phyloP scores from a whole-genome alignment of 2,329 filamentous ascomycete genomes.

The Penicillium verrucosum region DNA sequence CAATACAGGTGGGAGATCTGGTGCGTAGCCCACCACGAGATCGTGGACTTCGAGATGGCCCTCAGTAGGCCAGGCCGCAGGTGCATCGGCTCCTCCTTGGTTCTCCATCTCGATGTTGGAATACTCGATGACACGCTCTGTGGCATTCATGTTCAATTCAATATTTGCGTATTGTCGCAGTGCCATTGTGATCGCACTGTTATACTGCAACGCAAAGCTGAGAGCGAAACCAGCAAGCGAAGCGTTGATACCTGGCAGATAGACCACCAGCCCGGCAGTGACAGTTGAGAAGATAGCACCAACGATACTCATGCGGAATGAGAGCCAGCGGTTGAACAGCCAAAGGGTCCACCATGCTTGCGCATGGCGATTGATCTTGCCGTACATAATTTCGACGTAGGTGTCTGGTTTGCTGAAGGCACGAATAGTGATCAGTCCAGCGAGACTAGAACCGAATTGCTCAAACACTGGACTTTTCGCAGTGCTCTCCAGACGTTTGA shows the following conservation, averaged over 20 bases:
- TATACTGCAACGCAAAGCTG: conserved; percentile 70
- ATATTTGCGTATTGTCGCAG: conserved; percentile 67
- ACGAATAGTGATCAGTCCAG: conserved; percentile 71
- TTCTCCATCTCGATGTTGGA: conserved; percentile 41
- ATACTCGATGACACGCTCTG: conserved; percentile 52
- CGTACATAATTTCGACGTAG: conserved; percentile 69
- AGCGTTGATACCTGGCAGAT: conserved; percentile 61
- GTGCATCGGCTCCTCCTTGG: conserved; percentile 23
- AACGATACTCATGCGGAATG: conserved; percentile 66
- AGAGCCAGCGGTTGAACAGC: conserved; percentile 75
- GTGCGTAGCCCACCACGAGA: conserved; percentile 68
- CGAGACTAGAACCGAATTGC: conserved; percentile 69
- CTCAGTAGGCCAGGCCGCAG: conserved; percentile 43
- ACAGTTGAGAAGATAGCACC: conserved; percentile 68
- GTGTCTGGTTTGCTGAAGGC: conserved; percentile 66
- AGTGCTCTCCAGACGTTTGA: conserved; percentile 73
- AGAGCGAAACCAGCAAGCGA: conserved; percentile 73
- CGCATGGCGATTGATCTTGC: conserved; percentile 65
- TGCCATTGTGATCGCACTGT: conserved; percentile 62
- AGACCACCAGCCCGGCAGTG: conserved; percentile 63
- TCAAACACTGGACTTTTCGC: conserved; percentile 78
- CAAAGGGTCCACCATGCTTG: conserved; percentile 65
- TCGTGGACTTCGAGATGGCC: conserved; percentile 71
- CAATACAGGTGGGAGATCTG: conserved; percentile 56
- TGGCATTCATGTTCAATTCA: conserved; percentile 53